A percentile compares a stretch with the other conserved stretches of the same genome.
These are phyloP conservation scores for Starmerella floricola DNA, from an alignment of 805 yeast species.

Conservation along the genomic window DNA sequence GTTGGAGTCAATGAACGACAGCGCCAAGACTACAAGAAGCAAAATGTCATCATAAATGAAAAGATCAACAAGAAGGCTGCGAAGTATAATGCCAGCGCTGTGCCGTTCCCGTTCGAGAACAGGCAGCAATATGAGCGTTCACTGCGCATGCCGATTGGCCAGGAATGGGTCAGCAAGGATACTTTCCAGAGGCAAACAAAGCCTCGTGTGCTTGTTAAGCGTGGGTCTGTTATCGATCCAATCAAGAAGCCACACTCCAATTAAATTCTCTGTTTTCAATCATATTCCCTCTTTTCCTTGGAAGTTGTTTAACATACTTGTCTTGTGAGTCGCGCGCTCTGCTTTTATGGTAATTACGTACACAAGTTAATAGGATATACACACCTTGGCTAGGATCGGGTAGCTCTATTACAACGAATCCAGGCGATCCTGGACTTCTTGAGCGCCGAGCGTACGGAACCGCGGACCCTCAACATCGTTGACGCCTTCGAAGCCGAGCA, in stretches of 20 bases:
- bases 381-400: background rate
- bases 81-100: conserved; percentile 78
- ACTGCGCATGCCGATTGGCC: conserved; percentile 90
- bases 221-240: conserved; percentile 86
- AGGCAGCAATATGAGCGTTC: conserved; percentile 92
- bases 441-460: conserved; percentile 68
- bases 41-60: conserved; percentile 83
- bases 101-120: conserved; percentile 89
- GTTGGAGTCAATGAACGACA: conserved; percentile 67
- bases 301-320: too few species aligned
- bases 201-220: conserved; percentile 77
- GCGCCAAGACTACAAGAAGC: conserved; percentile 64
- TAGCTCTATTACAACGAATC: conserved; percentile 55
- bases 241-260: conserved; percentile 37
- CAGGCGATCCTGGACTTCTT: conserved; percentile 90
- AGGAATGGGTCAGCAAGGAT: conserved; percentile 85
- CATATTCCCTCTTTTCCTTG: too few species aligned
- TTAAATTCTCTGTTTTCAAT: too few species aligned
- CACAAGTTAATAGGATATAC: too few species aligned
- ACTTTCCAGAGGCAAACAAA: conserved; percentile 79
- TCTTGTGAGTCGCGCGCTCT: too few species aligned
- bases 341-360: too few species aligned
- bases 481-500: conserved; percentile 80
- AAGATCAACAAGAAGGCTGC: conserved; percentile 68
- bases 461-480: conserved; percentile 73